Evolutionary conservation across 164 flowering plant species (phyloP).

Genomic region (grape (Vitis vinifera)): DNA sequence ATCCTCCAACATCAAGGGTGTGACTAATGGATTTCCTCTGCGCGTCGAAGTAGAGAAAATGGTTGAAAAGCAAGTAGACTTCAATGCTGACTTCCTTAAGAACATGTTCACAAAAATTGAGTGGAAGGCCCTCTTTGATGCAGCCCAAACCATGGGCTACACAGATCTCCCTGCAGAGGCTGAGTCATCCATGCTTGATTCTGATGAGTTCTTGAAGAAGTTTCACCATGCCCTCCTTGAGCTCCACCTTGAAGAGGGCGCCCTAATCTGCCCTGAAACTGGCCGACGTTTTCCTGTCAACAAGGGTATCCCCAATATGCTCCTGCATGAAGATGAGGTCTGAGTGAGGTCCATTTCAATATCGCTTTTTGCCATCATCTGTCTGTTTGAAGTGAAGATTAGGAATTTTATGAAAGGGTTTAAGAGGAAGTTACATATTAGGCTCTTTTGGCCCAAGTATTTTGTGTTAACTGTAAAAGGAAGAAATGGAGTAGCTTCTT

Average conservation of each 20-base stretch:
- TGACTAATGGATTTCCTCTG: constrained; percentile 74
- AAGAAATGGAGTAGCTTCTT: too few species aligned
- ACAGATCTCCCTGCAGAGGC: constrained; percentile 69
- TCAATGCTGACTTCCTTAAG: constrained; percentile 71
- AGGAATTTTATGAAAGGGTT: too few species aligned
- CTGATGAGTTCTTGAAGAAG: constrained; percentile 57
- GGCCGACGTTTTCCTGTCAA: constrained; percentile 73
- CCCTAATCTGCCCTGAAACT: constrained; percentile 86
- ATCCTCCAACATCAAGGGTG: constrained; percentile 84
- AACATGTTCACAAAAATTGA: constrained; percentile 76
- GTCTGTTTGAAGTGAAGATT: too few species aligned
- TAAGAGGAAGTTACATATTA: too few species aligned
- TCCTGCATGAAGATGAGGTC: constrained; percentile 93
- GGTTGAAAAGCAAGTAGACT: constrained; percentile 57
- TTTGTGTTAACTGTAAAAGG: too few species aligned
- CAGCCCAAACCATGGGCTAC: constrained; percentile 61
- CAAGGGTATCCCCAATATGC: constrained; percentile 94
- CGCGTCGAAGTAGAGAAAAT: constrained; percentile 53
- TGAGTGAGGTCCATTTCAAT: constrained; percentile 15
- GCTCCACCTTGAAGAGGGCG: constrained; percentile 85
- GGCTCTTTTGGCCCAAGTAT: too few species aligned
- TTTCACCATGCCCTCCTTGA: constrained; percentile 86
- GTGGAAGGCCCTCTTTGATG: constrained; percentile 74
- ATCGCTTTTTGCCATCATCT: too few species aligned
- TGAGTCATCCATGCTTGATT: constrained; percentile 61